These are phyloP conservation scores for Dioscorea dumetorum DNA, from an alignment of 106 monocot genomes.

Conservation along the genomic window DNA sequence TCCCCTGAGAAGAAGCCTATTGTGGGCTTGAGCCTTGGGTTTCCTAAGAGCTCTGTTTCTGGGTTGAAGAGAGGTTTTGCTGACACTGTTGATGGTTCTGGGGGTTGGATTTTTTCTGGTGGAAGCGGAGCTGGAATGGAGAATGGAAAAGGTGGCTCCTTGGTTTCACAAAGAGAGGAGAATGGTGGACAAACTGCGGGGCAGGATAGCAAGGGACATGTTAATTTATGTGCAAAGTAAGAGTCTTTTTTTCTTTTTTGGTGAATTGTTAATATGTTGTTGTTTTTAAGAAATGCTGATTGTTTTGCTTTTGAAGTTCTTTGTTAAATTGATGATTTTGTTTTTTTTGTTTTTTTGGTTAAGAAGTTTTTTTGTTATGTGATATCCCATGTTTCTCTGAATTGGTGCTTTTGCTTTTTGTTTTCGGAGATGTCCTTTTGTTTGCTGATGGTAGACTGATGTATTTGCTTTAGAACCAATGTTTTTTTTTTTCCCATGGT, in stretches of 20 bases:
- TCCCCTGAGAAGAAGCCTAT: constrained; percentile 30
- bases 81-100: constrained; percentile 7
- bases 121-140: constrained; percentile 10
- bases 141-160: constrained; percentile 11
- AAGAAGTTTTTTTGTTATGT: too few relatives aligned
- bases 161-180: constrained; percentile 2
- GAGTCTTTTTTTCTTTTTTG: too few relatives aligned
- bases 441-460: too few relatives aligned
- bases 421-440: too few relatives aligned
- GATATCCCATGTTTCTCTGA: too few relatives aligned
- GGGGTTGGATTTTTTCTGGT: too few relatives aligned
- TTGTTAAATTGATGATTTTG: not conserved
- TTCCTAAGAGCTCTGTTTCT: constrained; percentile 5
- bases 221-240: not conserved
- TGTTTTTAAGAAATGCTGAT: constrained; percentile 1
- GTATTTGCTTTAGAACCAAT: too few relatives aligned
- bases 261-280: constrained; percentile 14
- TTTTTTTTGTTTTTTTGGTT: not conserved
- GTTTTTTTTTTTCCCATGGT: too few relatives aligned
- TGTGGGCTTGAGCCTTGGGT: not conserved
- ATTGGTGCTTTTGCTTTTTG: too few relatives aligned
- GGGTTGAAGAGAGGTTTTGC: constrained; percentile 65
- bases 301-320: not conserved
- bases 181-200: not conserved
- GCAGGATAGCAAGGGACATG: too few relatives aligned